Percentiles rank a stretch among this genome's conserved stretches.
Conservation (phyloP, 805 yeast genomes). For the Spathaspora passalidarum region DNA sequence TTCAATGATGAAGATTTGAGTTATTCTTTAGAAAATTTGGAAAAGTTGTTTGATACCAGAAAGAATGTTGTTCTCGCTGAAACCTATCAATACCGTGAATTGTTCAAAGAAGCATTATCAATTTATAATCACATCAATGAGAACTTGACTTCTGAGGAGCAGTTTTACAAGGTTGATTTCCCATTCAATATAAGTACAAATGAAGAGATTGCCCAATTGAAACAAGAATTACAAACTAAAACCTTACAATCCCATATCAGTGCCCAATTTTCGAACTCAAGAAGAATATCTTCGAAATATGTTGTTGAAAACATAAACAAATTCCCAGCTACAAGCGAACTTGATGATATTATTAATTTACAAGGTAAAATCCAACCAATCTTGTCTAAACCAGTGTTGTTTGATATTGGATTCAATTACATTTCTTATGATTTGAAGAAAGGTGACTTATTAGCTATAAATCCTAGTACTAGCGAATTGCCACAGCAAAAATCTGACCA, state of each 20-base stretch:
- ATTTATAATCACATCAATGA: conserved; percentile 27
- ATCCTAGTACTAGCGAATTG: background rate
- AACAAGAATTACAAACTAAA: conserved; percentile 13
- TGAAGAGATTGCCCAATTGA: conserved; percentile 25
- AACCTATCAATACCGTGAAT: conserved; percentile 38
- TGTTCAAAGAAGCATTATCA: conserved; percentile 47
- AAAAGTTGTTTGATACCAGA: conserved; percentile 43
- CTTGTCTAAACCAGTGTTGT: conserved; percentile 82
- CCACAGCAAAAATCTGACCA: background rate
- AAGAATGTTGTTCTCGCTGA: conserved; percentile 46
- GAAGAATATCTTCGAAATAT: conserved; percentile 13
- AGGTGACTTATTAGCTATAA: conserved; percentile 9
- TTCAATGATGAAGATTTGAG: conserved; percentile 73
- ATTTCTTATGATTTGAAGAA: conserved; percentile 47
- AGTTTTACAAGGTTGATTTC: conserved; percentile 34
- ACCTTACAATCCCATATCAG: conserved; percentile 38
- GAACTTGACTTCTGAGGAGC: conserved; percentile 11
- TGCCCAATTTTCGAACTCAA: conserved; percentile 40
- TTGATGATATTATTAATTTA: conserved; percentile 21
- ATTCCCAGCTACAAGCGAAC: conserved; percentile 28
- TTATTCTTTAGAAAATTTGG: conserved; percentile 50
- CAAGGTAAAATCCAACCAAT: conserved; percentile 48
- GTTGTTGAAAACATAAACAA: conserved; percentile 45
- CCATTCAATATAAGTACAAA: conserved; percentile 42
- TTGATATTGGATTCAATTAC: conserved; percentile 86